Base-by-base conservation (phyloP, 106 monocot species). In the Dendrobium nobile region DNA sequence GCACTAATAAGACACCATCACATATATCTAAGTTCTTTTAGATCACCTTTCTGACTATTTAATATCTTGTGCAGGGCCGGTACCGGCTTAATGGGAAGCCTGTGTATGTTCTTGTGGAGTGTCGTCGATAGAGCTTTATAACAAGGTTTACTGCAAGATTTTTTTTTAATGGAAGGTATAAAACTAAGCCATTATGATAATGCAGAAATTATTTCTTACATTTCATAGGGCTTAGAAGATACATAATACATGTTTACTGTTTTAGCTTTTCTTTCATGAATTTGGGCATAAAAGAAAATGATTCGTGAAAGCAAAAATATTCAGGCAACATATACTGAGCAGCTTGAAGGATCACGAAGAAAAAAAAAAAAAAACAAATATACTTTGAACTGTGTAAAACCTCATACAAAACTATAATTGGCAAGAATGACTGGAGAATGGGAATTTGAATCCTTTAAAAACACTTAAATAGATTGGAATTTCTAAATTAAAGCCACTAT, bases 61-160 rank as follows among this genome's bases (percentile, higher is more conserved):
- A 61, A 22, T 61, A 0, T 61, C 24, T 61, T 61, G 20, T 61
- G 27, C 77, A 92, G 89, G 87, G 87, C 72, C 85, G 79, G 31
- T 85, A 75, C 82, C 84, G 48, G 79, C 82, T 92, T 41, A 89
- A 87, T 43, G 92, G 87, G 77, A 92, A 89, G 75, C 87, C 89
- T 19, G 92, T 92, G 42, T 86, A 86, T 48, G 68, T 86, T 27
- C 92, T 92, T 72, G 89, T 92, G 72, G 92, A 92, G 72, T 88
- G 85, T 59, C 85, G 82, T 58, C 79, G 33, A 64, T 88, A 70
- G 70, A 33, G 33, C 70, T 31, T 70, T 37, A 70, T 33, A 70
- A 70, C 40, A 33, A 13, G 31, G 70, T 70, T 65, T 26, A 26
- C 24, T 65, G 6, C 15, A 70, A 15, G 9, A 13, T 37, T 70